Evolutionary conservation across 2,329 filamentous ascomycete species (phyloP).

Genomic region (Aspergillus alliaceus): DNA sequence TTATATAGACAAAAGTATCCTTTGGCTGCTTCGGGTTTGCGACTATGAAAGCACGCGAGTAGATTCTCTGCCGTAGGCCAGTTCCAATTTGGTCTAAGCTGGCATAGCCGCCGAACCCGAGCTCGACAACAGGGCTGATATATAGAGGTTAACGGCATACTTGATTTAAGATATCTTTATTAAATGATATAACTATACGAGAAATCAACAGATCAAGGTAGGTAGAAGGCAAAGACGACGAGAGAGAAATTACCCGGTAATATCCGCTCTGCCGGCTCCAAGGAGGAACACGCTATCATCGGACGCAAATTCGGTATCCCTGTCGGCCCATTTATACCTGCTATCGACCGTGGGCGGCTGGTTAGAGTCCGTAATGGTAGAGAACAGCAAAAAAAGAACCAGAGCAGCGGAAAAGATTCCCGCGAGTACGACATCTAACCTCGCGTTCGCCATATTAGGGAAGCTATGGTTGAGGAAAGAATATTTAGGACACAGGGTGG

Average conservation of each 20-base stretch:
- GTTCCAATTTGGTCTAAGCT: conserved; percentile 78
- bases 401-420: conserved; percentile 28
- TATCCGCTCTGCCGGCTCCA: conserved; percentile 70
- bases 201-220: neutral
- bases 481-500: neutral
- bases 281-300: conserved; percentile 57
- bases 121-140: conserved; percentile 75
- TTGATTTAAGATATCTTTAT: too few species aligned
- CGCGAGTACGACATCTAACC: conserved; percentile 24
- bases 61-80: conserved; percentile 82
- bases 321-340: conserved; percentile 24
- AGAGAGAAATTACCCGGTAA: conserved; percentile 58
- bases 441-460: conserved; percentile 30
- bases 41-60: conserved; percentile 86
- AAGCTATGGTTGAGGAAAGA: neutral
- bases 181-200: too few species aligned
- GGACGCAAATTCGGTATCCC: conserved; percentile 15
- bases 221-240: neutral
- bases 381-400: conserved; percentile 33
- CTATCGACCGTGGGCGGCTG: conserved; percentile 15
- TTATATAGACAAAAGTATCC: conserved; percentile 81
- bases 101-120: conserved; percentile 91
- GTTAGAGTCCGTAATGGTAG: conserved; percentile 18
- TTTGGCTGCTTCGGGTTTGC: conserved; percentile 64
- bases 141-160: neutral